phyloP scores from a whole-genome alignment of 1,284 basidiomycete species.

The Boletus holoroseus region DNA sequence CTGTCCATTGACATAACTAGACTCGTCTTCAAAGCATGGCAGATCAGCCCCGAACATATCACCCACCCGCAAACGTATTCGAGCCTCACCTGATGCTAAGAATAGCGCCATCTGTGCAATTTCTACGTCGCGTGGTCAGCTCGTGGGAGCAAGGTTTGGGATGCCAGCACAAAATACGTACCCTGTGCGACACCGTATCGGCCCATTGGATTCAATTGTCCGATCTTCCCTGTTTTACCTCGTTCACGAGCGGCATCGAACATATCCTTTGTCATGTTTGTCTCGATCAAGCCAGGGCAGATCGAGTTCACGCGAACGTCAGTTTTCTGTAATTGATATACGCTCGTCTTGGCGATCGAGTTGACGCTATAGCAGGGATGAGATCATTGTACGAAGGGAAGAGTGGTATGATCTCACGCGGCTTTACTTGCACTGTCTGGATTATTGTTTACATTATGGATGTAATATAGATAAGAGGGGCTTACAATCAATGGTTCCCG shows the following conservation, averaged over 20 bases:
- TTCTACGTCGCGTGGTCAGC: conserved; percentile 42
- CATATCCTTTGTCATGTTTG: conserved; percentile 72
- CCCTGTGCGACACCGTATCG: conserved; percentile 78
- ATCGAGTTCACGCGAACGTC: conserved; percentile 88
- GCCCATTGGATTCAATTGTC: conserved; percentile 80
- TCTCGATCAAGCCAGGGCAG: conserved; percentile 90
- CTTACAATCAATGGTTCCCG: conserved; percentile 81
- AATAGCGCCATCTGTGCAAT: conserved; percentile 83
- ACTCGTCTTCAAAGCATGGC: conserved; percentile 55
- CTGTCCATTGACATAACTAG: conserved; percentile 91
- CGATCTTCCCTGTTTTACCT: conserved; percentile 72
- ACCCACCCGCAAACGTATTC: background rate
- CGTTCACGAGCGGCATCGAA: conserved; percentile 75
- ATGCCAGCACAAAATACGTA: conserved; percentile 26
- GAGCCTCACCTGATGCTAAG: conserved; percentile 71
- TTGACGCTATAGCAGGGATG: conserved; percentile 55
- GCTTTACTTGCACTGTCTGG: conserved; percentile 87
- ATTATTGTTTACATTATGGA: conserved; percentile 11
- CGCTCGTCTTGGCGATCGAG: conserved; percentile 76
- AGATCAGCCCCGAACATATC: conserved; percentile 13
- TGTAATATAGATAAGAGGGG: background rate
- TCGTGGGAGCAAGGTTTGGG: conserved; percentile 12
- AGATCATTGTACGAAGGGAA: conserved; percentile 5
- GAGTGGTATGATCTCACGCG: conserved; percentile 50
- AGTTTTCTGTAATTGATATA: conserved; percentile 76